Conservation (phyloP, 441 rosid genomes). For the Melastoma candidum region DNA sequence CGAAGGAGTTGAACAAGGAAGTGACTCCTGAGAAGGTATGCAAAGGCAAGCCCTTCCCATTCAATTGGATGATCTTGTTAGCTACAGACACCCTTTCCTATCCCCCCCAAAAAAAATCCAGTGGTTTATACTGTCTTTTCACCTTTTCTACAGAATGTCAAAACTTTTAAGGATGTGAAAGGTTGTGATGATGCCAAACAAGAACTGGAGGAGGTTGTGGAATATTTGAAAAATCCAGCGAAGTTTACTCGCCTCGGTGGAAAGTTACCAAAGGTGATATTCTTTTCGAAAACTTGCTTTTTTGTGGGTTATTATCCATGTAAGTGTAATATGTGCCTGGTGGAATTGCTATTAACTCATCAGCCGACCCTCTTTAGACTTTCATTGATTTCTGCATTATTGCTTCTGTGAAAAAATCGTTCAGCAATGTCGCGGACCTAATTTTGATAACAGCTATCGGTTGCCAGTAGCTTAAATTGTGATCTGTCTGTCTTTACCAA, state of each 20-base stretch:
- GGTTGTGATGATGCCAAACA: conserved; percentile 99
- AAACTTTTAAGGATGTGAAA: conserved; percentile 98
- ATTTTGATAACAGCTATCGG: no score
- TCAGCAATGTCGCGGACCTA: no score
- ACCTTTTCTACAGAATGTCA: conserved; percentile 62
- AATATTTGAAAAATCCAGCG: conserved; percentile 86
- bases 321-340: background rate
- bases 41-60: conserved; percentile 1
- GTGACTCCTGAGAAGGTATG: conserved; percentile 86
- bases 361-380: background rate
- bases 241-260: conserved; percentile 99
- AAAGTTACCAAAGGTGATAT: conserved; percentile 85
- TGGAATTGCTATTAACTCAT: conserved; percentile 1
- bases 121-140: background rate
- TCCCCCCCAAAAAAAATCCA: background rate
- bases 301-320: background rate
- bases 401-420: no score
- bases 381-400: no score
- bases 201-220: conserved; percentile 98
- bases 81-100: conserved; percentile 1
- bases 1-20: conserved; percentile 92
- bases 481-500: no score
- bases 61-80: conserved; percentile 1
- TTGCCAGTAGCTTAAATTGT: no score
- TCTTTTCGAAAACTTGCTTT: conserved; percentile 7